Evolutionary conservation across 169 alveolate genomes (phyloP), one percentile per base, ranked within the genome.

Genomic region (Blepharisma undulans): DNA sequence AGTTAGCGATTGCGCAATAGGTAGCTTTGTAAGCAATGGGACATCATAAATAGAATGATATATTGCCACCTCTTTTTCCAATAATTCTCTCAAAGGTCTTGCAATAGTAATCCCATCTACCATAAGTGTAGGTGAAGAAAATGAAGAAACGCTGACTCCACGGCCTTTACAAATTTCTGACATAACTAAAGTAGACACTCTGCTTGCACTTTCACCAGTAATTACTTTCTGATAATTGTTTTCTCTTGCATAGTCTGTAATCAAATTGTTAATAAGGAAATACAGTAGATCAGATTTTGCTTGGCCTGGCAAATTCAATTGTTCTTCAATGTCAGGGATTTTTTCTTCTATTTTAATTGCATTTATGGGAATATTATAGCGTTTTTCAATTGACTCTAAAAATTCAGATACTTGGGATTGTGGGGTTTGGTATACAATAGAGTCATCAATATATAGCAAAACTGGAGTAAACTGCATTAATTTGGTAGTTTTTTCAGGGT

Each of bases 161-260:
- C 78, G 25, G 10, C 89, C 89, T 82, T 82, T 82, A 30, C 89
- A 82, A 19, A 82, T 82, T 22, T 33, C 78, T 48, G 89, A 48
- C 29, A 82, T 22, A 3, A 60, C 77, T 22, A 34, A 78, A 0
- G 36, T 30, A 32, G 89, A 33, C 8, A 82, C 60, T 82, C 89
- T 82, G 36, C 71, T 25, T 21, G 89, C 89, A 5, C 36, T 48
- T 60, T 82, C 89, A 6, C 89, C 89, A 34, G 89, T 82, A 5
- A 82, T 33, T 25, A 82, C 89, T 59, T 82, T 82, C 29, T 22
- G 22, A 14, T 25, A 36, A 33, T 59, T 59, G 76, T 36, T 21
- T 36, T 82, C 71, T 19, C 27, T 22, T 36, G 89, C 89, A 33
- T 34, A 34, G 7, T 82, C 60, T 1, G 27, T n/a, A n/a, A 82